These are phyloP conservation scores for Heliosperma pusillum DNA, from an alignment of 148 eudicot species.

Conservation along the genomic window DNA sequence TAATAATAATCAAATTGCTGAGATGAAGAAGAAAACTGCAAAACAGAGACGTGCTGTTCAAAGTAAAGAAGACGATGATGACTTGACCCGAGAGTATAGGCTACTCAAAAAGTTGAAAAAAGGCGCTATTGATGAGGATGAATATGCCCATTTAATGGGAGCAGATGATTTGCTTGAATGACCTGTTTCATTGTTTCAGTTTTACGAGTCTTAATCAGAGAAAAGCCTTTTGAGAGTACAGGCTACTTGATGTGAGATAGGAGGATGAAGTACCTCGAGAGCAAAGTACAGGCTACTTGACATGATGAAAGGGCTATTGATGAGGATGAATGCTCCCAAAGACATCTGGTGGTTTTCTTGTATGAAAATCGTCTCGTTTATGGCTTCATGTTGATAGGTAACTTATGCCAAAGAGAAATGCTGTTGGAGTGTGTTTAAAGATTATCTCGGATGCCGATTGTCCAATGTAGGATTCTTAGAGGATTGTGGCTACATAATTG, in stretches of 20 bases:
- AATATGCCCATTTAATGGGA: constrained; percentile 75
- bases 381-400: too few relatives aligned
- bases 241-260: too few relatives aligned
- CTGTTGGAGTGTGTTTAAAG: neutral
- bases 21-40: constrained; percentile 72
- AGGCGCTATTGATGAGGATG: constrained; percentile 69
- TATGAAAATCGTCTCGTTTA: neutral
- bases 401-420: neutral
- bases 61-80: constrained; percentile 75
- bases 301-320: neutral
- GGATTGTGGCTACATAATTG: too few relatives aligned
- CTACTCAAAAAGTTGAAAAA: constrained; percentile 74
- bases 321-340: too few relatives aligned
- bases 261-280: too few relatives aligned
- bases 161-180: constrained; percentile 54
- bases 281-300: too few relatives aligned
- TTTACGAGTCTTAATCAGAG: too few relatives aligned
- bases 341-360: neutral
- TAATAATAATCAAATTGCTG: constrained; percentile 24
- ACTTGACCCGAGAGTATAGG: constrained; percentile 62
- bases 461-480: too few relatives aligned
- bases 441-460: neutral
- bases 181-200: too few relatives aligned
- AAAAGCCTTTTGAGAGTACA: too few relatives aligned
- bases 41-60: constrained; percentile 78